Percentiles rank a stretch among this genome's conserved stretches.
Evolutionary conservation across 441 rosid genomes (phyloP).

Genomic region (Pelargonium cotyledonis): DNA sequence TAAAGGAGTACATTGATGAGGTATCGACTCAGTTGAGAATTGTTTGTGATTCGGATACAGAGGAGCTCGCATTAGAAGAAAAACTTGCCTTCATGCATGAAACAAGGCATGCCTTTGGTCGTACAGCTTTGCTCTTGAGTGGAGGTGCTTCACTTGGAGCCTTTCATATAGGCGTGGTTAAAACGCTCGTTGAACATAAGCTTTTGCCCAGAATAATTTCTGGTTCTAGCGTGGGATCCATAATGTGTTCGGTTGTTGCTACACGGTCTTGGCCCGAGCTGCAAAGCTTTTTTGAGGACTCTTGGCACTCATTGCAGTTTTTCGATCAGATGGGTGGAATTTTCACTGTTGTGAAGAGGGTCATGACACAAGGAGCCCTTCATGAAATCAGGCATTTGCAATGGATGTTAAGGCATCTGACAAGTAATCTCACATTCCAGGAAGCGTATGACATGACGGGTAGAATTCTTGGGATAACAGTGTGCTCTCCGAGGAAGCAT

Average conservation of each 20-base stretch:
- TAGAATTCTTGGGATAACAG: constrained; percentile 81
- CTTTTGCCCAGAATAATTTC: constrained; percentile 82
- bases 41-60: constrained; percentile 76
- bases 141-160: constrained; percentile 98
- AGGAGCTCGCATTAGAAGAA: constrained; percentile 82
- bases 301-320: constrained; percentile 68
- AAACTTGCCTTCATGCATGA: constrained; percentile 91
- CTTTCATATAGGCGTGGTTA: constrained; percentile 78
- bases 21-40: constrained; percentile 79
- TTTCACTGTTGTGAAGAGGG: constrained; percentile 67
- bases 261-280: constrained; percentile 94
- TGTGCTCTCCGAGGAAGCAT: constrained; percentile 94
- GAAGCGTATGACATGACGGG: constrained; percentile 97
- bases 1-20: constrained; percentile 83
- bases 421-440: constrained; percentile 89
- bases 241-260: constrained; percentile 71
- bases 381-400: constrained; percentile 86
- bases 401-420: constrained; percentile 72
- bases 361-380: constrained; percentile 74
- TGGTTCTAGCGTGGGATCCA: constrained; percentile 92
- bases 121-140: constrained; percentile 90
- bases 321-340: constrained; percentile 88
- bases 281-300: constrained; percentile 77
- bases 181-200: constrained; percentile 77
- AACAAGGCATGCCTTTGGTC: constrained; percentile 89